These are phyloP conservation scores for Ganoderma resinaceum DNA, from an alignment of 1,284 basidiomycete genomes.

Conservation along the genomic window DNA sequence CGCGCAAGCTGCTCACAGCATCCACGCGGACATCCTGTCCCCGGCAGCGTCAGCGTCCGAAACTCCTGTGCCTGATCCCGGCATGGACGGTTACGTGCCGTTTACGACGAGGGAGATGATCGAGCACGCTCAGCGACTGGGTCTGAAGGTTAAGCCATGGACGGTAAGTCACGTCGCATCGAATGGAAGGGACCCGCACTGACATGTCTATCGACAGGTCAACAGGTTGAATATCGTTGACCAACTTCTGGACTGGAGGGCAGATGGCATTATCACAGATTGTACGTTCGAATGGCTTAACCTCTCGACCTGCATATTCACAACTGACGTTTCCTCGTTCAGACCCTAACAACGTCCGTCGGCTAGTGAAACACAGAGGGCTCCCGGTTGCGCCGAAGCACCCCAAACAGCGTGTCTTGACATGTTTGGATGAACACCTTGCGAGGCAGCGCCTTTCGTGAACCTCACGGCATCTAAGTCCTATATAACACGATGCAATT, in stretches of 20 bases:
- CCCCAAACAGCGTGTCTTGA: constrained; percentile 60
- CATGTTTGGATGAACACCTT: constrained; percentile 60
- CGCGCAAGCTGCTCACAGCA: constrained; percentile 71
- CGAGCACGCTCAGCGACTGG: constrained; percentile 65
- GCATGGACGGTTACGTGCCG: constrained; percentile 52
- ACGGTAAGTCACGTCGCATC: constrained; percentile 54
- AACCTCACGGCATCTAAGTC: background rate
- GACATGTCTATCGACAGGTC: constrained; percentile 45
- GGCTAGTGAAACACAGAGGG: constrained; percentile 58
- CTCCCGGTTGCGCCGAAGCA: constrained; percentile 59
- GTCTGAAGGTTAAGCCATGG: constrained; percentile 73
- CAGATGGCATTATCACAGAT: constrained; percentile 79
- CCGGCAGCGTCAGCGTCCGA: constrained; percentile 55
- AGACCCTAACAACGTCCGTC: constrained; percentile 62
- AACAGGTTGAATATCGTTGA: constrained; percentile 67
- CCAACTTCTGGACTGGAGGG: constrained; percentile 62
- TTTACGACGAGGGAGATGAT: constrained; percentile 78
- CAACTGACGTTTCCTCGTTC: background rate
- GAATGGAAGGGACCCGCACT: background rate
- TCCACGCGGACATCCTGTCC: constrained; percentile 74
- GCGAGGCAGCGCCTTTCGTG: constrained; percentile 17
- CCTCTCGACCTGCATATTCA: background rate
- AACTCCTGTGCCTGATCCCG: constrained; percentile 52
- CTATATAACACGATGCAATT: background rate
- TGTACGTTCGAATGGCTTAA: constrained; percentile 39